A percentile compares a stretch with the other conserved stretches of the same genome.
phyloP scores from a whole-genome alignment of 1,284 basidiomycete species.

The Thelephora terrestris region DNA sequence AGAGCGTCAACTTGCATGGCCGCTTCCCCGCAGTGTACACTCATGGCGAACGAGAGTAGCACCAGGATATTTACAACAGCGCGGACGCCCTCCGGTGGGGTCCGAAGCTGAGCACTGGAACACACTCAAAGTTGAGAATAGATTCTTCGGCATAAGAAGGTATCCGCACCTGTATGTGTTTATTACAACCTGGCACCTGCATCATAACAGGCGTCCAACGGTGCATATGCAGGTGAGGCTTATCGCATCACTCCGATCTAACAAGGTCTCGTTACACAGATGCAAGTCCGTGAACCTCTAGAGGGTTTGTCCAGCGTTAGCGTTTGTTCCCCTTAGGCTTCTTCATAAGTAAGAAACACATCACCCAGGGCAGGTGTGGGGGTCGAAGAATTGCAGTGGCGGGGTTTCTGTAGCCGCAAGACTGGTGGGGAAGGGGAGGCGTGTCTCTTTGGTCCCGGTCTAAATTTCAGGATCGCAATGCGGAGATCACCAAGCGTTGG shows the following conservation, averaged over 20 bases:
- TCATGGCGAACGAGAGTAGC: constrained; percentile 83
- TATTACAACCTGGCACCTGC: constrained; percentile 64
- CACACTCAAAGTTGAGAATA: constrained; percentile 7
- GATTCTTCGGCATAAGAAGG: not conserved
- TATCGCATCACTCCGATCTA: constrained; percentile 62
- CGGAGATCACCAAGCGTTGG: too few relatives aligned
- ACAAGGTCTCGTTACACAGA: constrained; percentile 66
- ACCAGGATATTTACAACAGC: constrained; percentile 76
- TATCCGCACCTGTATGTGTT: constrained; percentile 70
- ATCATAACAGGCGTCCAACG: constrained; percentile 77
- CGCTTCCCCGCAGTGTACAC: constrained; percentile 74
- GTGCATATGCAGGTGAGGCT: constrained; percentile 85
- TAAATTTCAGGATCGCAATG: too few relatives aligned
- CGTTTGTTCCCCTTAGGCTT: constrained; percentile 21
- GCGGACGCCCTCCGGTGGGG: constrained; percentile 84
- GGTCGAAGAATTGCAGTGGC: not conserved
- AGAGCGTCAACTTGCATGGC: constrained; percentile 80
- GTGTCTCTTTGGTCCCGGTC: constrained; percentile 42
- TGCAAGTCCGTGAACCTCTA: constrained; percentile 37
- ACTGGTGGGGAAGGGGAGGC: constrained; percentile 11
- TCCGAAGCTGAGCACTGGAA: constrained; percentile 72
- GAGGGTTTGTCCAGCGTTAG: constrained; percentile 23
- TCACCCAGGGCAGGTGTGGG: constrained; percentile 6
- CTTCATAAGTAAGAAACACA: constrained; percentile 7
- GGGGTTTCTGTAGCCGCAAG: constrained; percentile 1